These are phyloP conservation scores for Dictyostelium firmibasis DNA, from an alignment of 78 protist genomes.

Conservation along the genomic window DNA sequence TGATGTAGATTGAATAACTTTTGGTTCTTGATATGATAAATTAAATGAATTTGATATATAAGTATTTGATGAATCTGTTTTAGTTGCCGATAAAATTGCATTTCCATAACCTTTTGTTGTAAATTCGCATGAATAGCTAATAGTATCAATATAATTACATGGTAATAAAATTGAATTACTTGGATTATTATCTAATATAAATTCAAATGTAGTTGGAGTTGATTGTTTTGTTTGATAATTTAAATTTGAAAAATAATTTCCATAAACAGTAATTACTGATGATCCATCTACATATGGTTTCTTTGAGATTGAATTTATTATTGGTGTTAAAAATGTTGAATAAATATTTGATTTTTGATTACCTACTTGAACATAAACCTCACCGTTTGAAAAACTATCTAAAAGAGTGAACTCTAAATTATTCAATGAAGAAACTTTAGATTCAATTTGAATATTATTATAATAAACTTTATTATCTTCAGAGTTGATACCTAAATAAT, in stretches of 20 bases:
- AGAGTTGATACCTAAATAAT: background rate
- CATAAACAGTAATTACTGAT: background rate
- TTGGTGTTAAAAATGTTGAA: background rate
- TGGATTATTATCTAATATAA: background rate
- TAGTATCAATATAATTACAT: background rate
- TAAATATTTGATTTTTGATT: background rate
- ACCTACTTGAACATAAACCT: background rate
- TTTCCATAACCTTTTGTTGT: background rate
- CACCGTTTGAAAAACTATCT: constrained; percentile 1
- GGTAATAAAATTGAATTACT: background rate
- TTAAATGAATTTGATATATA: background rate
- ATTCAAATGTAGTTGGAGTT: background rate
- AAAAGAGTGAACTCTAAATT: background rate
- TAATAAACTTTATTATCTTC: background rate
- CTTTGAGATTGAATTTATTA: background rate
- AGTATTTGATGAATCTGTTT: background rate
- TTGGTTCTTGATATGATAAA: background rate
- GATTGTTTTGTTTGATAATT: background rate
- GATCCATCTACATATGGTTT: background rate
- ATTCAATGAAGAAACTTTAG: background rate
- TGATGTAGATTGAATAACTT: background rate
- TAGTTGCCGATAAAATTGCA: background rate
- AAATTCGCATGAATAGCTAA: background rate
- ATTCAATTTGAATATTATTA: background rate
- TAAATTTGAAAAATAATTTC: background rate